Evolutionary conservation across 1,284 basidiomycete species (phyloP).

Genomic region (Boletellus sp.): DNA sequence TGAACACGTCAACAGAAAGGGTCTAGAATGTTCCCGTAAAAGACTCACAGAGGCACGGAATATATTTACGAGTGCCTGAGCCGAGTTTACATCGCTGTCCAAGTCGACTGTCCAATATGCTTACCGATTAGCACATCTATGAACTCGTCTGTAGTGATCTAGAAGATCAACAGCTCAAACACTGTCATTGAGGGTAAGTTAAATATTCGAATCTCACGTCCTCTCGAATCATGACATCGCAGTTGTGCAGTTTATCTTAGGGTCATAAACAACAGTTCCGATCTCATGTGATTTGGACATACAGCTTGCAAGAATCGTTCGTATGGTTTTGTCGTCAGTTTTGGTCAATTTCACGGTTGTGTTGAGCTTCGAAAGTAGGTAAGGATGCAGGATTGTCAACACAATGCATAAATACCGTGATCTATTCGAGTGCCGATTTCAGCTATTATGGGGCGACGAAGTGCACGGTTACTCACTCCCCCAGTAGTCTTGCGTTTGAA

Average conservation of each 20-base stretch:
- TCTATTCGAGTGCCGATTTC: constrained; percentile 12
- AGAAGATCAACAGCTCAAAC: neutral
- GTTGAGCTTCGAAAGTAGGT: constrained; percentile 59
- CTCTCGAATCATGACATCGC: constrained; percentile 95
- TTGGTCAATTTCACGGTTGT: constrained; percentile 90
- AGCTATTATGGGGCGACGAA: neutral
- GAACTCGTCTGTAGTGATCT: constrained; percentile 96
- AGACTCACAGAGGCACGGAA: constrained; percentile 78
- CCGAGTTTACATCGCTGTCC: constrained; percentile 1
- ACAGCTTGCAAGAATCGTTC: constrained; percentile 87
- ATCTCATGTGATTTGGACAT: constrained; percentile 28
- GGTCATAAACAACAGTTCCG: constrained; percentile 2
- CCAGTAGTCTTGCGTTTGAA: constrained; percentile 87
- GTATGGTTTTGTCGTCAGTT: constrained; percentile 93
- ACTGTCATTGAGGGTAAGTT: neutral
- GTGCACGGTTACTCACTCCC: constrained; percentile 58
- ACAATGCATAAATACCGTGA: constrained; percentile 23
- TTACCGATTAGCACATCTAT: constrained; percentile 92
- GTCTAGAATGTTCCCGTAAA: neutral
- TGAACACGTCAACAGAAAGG: neutral
- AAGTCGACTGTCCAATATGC: constrained; percentile 4
- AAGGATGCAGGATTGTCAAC: neutral
- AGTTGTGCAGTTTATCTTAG: constrained; percentile 84
- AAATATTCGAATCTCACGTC: constrained; percentile 59
- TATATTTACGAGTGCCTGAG: constrained; percentile 87